Percentiles rank a stretch among this genome's conserved stretches.
phyloP scores from a whole-genome alignment of 768 basidiomycete genomes.

The Cubamyces lactineus region DNA sequence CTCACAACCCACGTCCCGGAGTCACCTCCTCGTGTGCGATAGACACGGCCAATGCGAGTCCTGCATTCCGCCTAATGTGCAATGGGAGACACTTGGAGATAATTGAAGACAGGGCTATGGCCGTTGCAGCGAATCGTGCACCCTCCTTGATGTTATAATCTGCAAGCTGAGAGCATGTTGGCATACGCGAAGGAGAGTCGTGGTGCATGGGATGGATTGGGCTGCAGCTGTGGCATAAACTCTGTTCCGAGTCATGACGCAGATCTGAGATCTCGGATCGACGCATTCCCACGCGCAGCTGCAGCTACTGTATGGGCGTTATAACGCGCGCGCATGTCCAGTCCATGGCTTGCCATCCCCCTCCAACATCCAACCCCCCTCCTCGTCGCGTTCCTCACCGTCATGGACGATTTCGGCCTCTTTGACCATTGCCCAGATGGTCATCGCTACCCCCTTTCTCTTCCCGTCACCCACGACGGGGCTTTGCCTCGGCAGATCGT shows the following conservation, averaged over 20 bases:
- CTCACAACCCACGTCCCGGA: neutral
- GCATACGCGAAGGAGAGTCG: too few species aligned
- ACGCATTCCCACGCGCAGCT: neutral
- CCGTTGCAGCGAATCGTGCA: too few species aligned
- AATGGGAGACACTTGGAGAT: too few species aligned
- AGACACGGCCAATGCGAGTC: too few species aligned
- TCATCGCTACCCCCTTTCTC: neutral
- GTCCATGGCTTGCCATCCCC: neutral
- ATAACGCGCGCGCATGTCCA: neutral
- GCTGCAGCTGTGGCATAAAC: too few species aligned
- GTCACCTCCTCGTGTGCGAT: neutral
- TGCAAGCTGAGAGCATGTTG: neutral
- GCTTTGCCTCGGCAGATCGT: conserved; percentile 11
- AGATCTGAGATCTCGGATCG: too few species aligned
- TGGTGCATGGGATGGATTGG: too few species aligned
- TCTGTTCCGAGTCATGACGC: too few species aligned
- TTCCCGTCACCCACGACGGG: neutral
- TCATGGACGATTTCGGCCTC: neutral
- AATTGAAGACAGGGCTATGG: too few species aligned
- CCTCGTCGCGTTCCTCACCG: neutral
- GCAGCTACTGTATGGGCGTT: neutral
- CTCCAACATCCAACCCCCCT: neutral
- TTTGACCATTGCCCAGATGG: neutral
- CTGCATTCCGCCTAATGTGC: too few species aligned
- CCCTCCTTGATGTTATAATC: neutral